phyloP scores from a whole-genome alignment of 306 rosid genomes.

The Glycyrrhiza uralensis region DNA sequence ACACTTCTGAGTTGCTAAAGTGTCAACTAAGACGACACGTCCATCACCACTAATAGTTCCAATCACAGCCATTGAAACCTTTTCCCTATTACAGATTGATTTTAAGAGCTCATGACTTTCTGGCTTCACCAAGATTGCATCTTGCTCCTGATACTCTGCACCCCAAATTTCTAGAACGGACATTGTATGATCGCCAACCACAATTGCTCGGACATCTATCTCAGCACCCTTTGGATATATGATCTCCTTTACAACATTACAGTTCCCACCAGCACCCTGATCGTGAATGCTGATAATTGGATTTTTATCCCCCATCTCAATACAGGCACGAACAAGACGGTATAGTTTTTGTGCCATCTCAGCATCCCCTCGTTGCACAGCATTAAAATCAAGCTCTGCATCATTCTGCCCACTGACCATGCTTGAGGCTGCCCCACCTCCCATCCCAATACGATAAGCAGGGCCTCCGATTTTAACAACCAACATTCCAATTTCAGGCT shows the following conservation, averaged over 20 bases:
- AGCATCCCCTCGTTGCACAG: constrained; percentile 96
- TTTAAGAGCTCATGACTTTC: constrained; percentile 58
- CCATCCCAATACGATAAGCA: constrained; percentile 94
- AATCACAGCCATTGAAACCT: constrained; percentile 90
- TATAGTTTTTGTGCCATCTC: constrained; percentile 95
- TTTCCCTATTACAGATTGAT: constrained; percentile 68
- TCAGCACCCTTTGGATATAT: constrained; percentile 78
- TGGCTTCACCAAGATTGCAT: constrained; percentile 81
- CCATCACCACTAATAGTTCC: constrained; percentile 80
- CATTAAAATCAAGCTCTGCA: constrained; percentile 92
- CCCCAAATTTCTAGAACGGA: constrained; percentile 93
- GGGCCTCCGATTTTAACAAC: constrained; percentile 98
- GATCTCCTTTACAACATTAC: constrained; percentile 83
- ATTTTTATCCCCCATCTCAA: constrained; percentile 85
- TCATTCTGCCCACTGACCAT: constrained; percentile 98
- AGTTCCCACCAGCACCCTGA: constrained; percentile 91
- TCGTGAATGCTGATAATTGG: constrained; percentile 87
- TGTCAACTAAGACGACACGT: constrained; percentile 66
- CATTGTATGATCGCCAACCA: constrained; percentile 83
- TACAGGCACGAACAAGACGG: constrained; percentile 89
- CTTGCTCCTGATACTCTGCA: constrained; percentile 90
- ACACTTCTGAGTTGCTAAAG: constrained; percentile 49
- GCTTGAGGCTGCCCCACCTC: constrained; percentile 97
- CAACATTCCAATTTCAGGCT: constrained; percentile 84
- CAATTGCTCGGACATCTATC: constrained; percentile 62